Conservation (phyloP, 2,329 filamentous ascomycete species). For the Ophiostoma populinum region DNA sequence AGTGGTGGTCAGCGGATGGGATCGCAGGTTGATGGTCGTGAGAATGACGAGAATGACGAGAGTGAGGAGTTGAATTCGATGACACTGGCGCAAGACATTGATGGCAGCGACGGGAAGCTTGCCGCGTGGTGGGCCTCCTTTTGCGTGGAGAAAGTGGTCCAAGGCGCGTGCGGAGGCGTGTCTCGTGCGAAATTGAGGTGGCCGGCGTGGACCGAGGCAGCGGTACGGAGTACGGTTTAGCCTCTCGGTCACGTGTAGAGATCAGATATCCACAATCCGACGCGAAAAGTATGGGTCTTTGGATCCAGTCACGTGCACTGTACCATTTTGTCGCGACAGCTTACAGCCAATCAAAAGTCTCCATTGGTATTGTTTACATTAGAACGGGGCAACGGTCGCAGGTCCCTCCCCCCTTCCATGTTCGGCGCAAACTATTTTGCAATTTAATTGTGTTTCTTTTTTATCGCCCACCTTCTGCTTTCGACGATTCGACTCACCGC, state of each 20-base stretch:
- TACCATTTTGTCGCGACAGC: too few relatives aligned
- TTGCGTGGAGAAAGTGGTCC: constrained; percentile 3
- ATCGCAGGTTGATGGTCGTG: background rate
- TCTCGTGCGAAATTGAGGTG: constrained; percentile 10
- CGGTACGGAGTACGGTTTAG: background rate
- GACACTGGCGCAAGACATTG: background rate
- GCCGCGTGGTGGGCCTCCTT: constrained; percentile 3
- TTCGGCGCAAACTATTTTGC: background rate
- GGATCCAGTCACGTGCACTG: too few relatives aligned
- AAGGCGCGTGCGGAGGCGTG: constrained; percentile 2
- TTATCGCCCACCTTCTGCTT: too few relatives aligned
- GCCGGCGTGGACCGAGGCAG: constrained; percentile 16
- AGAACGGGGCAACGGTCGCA: constrained; percentile 7
- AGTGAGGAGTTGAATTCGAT: too few relatives aligned
- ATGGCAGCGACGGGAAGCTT: too few relatives aligned
- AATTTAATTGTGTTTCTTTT: too few relatives aligned
- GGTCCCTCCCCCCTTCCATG: background rate
- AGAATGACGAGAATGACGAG: background rate
- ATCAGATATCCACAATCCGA: too few relatives aligned
- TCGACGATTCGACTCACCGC: too few relatives aligned
- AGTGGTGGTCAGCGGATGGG: background rate
- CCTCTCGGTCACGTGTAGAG: constrained; percentile 8
- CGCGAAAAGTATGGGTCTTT: too few relatives aligned
- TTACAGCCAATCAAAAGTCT: constrained; percentile 12
- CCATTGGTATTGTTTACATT: constrained; percentile 12